Conservation (phyloP, 1,139 yeast genomes). For the Suhomyces taliae region DNA sequence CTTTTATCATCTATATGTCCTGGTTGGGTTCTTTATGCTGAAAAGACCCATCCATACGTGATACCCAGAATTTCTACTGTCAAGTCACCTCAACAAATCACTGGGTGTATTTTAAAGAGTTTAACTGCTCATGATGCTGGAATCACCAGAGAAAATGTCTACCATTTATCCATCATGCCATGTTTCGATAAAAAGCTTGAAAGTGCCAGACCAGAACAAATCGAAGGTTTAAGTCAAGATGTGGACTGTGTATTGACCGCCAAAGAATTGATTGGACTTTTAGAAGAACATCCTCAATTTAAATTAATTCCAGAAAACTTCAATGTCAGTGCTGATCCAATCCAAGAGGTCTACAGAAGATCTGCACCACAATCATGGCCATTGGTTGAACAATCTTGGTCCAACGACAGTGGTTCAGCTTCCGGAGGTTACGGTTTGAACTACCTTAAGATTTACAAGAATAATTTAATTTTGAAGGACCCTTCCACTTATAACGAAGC, state of each 20-base stretch:
- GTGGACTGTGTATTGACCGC: slow-evolving; percentile 96
- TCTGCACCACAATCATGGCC: slow-evolving; percentile 64
- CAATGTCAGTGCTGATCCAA: background rate
- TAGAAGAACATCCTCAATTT: slow-evolving; percentile 47
- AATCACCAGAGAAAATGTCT: slow-evolving; percentile 44
- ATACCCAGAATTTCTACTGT: slow-evolving; percentile 61
- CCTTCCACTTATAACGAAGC: slow-evolving; percentile 12
- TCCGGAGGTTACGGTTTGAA: slow-evolving; percentile 87
- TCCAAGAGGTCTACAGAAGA: slow-evolving; percentile 28
- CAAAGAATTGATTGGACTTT: slow-evolving; percentile 73
- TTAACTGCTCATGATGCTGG: slow-evolving; percentile 44
- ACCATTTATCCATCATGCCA: slow-evolving; percentile 90
- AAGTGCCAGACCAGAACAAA: slow-evolving; percentile 79
- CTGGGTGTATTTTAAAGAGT: slow-evolving; percentile 75
- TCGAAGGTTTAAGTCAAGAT: slow-evolving; percentile 41
- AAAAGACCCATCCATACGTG: slow-evolving; percentile 88
- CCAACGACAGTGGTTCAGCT: slow-evolving; percentile 71
- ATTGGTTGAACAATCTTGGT: slow-evolving; percentile 57
- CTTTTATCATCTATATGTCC: slow-evolving; percentile 76
- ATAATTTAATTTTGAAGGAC: slow-evolving; percentile 22
- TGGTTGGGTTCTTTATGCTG: slow-evolving; percentile 95
- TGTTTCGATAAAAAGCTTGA: slow-evolving; percentile 96
- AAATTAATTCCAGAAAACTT: slow-evolving; percentile 20
- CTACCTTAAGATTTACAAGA: slow-evolving; percentile 46
- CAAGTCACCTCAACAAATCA: slow-evolving; percentile 91